Evolutionary conservation across 306 rosid genomes (phyloP).

Genomic region (Rosa lucieae): DNA sequence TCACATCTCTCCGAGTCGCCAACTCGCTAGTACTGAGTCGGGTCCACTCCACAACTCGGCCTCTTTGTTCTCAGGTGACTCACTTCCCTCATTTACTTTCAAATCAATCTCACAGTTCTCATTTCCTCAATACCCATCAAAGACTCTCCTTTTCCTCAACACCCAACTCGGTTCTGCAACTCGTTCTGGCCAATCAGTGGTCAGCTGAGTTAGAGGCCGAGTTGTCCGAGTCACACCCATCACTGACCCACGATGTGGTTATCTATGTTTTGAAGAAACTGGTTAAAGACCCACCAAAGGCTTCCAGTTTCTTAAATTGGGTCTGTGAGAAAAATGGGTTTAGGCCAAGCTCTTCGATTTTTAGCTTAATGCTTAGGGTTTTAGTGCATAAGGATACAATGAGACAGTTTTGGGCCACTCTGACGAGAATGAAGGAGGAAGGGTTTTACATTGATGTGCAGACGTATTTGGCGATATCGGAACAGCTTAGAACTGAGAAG

Average conservation of each 20-base stretch:
- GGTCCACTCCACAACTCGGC: slow-evolving; percentile 33
- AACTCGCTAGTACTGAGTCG: slow-evolving; percentile 44
- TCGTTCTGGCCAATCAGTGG: slow-evolving; percentile 61
- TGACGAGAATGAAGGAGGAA: slow-evolving; percentile 56
- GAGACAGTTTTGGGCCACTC: slow-evolving; percentile 63
- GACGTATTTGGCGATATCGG: slow-evolving; percentile 41
- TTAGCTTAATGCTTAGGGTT: slow-evolving; percentile 59
- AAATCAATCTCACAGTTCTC: slow-evolving; percentile 21
- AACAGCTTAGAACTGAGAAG: slow-evolving; percentile 41
- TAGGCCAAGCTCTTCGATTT: slow-evolving; percentile 57
- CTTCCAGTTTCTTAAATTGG: slow-evolving; percentile 72
- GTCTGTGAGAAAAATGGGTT: slow-evolving; percentile 52
- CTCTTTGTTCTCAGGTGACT: slow-evolving; percentile 47
- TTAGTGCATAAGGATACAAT: slow-evolving; percentile 47
- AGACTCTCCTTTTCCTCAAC: slow-evolving; percentile 53
- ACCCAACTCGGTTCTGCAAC: slow-evolving; percentile 56
- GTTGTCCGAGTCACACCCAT: slow-evolving; percentile 40
- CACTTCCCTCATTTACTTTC: slow-evolving; percentile 40
- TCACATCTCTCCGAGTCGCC: slow-evolving; percentile 42
- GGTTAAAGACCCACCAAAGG: slow-evolving; percentile 59
- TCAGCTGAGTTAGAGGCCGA: slow-evolving; percentile 56
- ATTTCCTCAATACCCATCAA: slow-evolving; percentile 33
- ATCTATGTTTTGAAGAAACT: slow-evolving; percentile 65
- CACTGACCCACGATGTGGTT: slow-evolving; percentile 63
- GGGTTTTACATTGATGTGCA: slow-evolving; percentile 67